These are phyloP conservation scores for Debaryomyces fabryi DNA, from an alignment of 1,139 yeast genomes.

Conservation along the genomic window DNA sequence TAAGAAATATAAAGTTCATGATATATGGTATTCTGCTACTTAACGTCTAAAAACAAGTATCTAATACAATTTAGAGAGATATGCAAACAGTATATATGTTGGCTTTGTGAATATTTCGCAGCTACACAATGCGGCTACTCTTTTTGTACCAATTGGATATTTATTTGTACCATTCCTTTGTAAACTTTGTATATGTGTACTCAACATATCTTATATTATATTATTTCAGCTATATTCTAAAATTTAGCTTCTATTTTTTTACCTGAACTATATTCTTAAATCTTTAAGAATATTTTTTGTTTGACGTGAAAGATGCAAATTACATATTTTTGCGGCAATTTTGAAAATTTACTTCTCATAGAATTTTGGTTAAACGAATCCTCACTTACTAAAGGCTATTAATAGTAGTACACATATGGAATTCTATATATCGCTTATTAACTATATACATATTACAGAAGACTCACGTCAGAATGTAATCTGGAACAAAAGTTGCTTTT, in stretches of 20 bases:
- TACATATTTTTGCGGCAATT: not conserved
- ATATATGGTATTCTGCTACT: not conserved
- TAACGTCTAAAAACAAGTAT: not conserved
- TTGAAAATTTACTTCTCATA: not conserved
- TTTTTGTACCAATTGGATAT: not conserved
- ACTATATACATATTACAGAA: not conserved
- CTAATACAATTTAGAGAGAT: not conserved
- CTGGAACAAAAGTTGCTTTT: not conserved
- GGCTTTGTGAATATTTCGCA: not conserved
- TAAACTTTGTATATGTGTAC: not conserved
- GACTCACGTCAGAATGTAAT: not conserved
- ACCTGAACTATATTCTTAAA: not conserved
- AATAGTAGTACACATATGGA: too few species aligned
- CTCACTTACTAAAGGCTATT: too few species aligned
- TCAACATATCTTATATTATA: not conserved
- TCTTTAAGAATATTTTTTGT: not conserved
- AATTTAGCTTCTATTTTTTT: not conserved
- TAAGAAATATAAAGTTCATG: conserved; percentile 5
- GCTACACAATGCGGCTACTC: not conserved
- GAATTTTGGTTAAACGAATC: too few species aligned
- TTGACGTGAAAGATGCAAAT: not conserved
- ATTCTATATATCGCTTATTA: not conserved
- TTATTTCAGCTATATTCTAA: not conserved
- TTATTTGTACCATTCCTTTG: not conserved
- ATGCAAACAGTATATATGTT: not conserved